Evolutionary conservation across 2,329 filamentous ascomycete genomes (phyloP).

Genomic region (Colletotrichum magnum): DNA sequence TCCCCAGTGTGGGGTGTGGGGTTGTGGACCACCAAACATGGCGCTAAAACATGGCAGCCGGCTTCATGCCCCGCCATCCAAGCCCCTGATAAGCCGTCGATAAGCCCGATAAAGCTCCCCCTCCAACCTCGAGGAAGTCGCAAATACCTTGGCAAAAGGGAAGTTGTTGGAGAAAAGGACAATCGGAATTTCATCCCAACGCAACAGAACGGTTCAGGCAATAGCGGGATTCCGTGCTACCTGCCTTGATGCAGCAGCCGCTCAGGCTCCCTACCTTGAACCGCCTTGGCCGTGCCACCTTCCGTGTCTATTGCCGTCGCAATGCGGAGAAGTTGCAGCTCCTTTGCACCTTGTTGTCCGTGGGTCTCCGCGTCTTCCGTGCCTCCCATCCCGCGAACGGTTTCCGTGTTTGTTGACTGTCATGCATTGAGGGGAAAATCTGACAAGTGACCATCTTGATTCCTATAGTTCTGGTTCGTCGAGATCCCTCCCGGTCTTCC

Average conservation of each 20-base stretch:
- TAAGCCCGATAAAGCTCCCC: slow-evolving; percentile 26
- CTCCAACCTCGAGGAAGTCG: not conserved
- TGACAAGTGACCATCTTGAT: not conserved
- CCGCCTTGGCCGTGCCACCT: slow-evolving; percentile 4
- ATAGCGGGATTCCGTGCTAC: not conserved
- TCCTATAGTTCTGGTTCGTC: not conserved
- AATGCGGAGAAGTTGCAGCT: slow-evolving; percentile 28
- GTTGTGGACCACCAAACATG: slow-evolving; percentile 24
- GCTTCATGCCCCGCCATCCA: slow-evolving; percentile 13
- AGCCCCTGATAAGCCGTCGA: slow-evolving; percentile 23
- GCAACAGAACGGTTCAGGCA: not conserved
- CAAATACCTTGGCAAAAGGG: not conserved
- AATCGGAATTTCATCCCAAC: not conserved
- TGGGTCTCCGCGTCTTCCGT: slow-evolving; percentile 29
- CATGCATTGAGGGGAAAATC: not conserved
- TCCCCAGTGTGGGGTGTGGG: slow-evolving; percentile 37
- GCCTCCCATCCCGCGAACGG: not conserved
- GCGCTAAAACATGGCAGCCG: slow-evolving; percentile 30
- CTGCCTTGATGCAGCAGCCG: not conserved
- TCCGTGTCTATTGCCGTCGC: slow-evolving; percentile 16
- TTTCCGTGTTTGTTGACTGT: not conserved
- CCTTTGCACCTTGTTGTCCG: not conserved
- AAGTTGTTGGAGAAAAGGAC: not conserved
- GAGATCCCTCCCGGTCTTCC: not conserved
- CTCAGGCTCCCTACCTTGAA: slow-evolving; percentile 4